Evolutionary conservation across 257 asterid genomes (phyloP).

Genomic region (Ilex aquifolium): DNA sequence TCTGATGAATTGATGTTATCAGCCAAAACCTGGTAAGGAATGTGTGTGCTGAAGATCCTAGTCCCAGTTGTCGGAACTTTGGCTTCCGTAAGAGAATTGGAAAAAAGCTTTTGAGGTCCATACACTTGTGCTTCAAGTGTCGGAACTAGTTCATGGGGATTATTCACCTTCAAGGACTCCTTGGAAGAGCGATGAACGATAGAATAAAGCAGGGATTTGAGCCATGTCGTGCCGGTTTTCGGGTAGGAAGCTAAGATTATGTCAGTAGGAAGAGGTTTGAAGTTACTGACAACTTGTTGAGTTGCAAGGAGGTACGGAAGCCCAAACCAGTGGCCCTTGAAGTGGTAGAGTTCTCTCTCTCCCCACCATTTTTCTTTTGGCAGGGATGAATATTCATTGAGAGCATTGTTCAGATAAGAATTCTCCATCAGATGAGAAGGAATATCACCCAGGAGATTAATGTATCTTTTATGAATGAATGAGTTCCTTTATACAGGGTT

Average conservation of each 20-base stretch:
- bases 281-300: constrained; percentile 18
- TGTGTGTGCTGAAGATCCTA: constrained; percentile 9
- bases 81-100: too few species aligned
- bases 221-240: too few species aligned
- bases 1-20: not conserved
- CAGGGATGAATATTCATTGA: not conserved
- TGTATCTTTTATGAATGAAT: too few species aligned
- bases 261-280: not conserved
- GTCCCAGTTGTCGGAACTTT: constrained; percentile 1
- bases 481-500: too few species aligned
- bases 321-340: constrained; percentile 25
- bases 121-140: constrained; percentile 6
- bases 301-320: constrained; percentile 17
- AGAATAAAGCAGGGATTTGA: not conserved
- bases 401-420: too few species aligned
- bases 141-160: constrained; percentile 16
- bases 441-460: too few species aligned
- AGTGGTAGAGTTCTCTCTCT: constrained; percentile 13
- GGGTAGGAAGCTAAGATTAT: too few species aligned
- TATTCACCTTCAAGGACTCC: not conserved
- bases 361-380: constrained; percentile 28
- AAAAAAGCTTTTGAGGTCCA: not conserved
- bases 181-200: not conserved
- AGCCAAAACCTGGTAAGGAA: constrained; percentile 4
- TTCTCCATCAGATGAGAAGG: too few species aligned